Percentiles rank a stretch among this genome's conserved stretches.
Conservation (phyloP, 1,284 basidiomycete genomes). For the Pholiota adiposa region DNA sequence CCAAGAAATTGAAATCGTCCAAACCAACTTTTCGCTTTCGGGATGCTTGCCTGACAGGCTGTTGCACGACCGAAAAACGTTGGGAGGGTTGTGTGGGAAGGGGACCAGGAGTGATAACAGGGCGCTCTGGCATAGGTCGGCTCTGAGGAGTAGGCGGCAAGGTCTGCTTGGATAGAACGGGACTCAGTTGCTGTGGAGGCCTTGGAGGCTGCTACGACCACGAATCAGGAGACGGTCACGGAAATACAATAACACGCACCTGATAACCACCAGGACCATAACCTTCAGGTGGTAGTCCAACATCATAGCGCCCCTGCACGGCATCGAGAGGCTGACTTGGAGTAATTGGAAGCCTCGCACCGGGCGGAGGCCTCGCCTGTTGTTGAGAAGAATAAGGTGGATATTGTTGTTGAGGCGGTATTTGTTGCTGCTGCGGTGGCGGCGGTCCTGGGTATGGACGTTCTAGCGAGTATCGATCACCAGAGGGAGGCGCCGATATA, state of each 20-base stretch:
- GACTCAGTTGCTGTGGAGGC: conserved; percentile 31
- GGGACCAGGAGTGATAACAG: conserved; percentile 32
- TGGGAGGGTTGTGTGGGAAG: conserved; percentile 27
- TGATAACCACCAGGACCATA: conserved; percentile 34
- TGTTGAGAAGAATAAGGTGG: conserved; percentile 32
- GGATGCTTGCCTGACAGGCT: conserved; percentile 39
- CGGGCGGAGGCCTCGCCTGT: conserved; percentile 48
- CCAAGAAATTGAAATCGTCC: conserved; percentile 99
- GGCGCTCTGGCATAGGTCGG: conserved; percentile 29
- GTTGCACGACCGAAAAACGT: conserved; percentile 32
- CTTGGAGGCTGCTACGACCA: conserved; percentile 17
- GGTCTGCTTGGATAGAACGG: conserved; percentile 30
- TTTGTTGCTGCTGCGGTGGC: conserved; percentile 25
- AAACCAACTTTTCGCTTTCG: conserved; percentile 90
- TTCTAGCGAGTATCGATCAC: conserved; percentile 42
- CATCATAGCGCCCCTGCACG: conserved; percentile 31
- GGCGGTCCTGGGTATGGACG: conserved; percentile 37
- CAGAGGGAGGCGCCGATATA: conserved; percentile 30
- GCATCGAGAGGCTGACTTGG: conserved; percentile 40
- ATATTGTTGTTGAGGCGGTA: conserved; percentile 24
- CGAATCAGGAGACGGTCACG: too few relatives aligned
- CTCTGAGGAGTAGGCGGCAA: conserved; percentile 26
- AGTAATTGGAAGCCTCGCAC: conserved; percentile 47
- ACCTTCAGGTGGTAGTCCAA: conserved; percentile 16
- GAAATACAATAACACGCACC: conserved; percentile 20